Percentiles rank a stretch among this genome's conserved stretches.
Evolutionary conservation across 192 early-diverging fungal species (phyloP).

Genomic region (Umbelopsis sp.): DNA sequence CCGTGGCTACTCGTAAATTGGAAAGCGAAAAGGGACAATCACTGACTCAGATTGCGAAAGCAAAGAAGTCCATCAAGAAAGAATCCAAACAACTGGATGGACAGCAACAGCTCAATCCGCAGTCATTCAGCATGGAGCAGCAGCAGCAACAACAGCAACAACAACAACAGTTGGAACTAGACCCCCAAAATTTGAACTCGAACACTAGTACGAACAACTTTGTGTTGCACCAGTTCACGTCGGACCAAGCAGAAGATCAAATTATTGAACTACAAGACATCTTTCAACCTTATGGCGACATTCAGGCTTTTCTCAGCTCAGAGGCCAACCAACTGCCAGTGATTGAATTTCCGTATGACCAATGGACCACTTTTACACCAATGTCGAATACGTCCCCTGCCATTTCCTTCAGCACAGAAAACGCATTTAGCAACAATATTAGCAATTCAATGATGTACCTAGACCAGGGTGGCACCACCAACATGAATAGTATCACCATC

Average conservation of each 20-base stretch:
- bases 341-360: slow-evolving; percentile 5
- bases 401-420: slow-evolving; percentile 1
- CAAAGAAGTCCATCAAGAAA: slow-evolving; percentile 1
- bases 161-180: background rate
- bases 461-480: background rate
- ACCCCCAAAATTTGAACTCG: background rate
- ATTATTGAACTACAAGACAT: slow-evolving; percentile 38
- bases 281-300: slow-evolving; percentile 30
- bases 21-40: slow-evolving; percentile 42
- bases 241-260: slow-evolving; percentile 42
- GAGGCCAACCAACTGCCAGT: slow-evolving; percentile 4
- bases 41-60: slow-evolving; percentile 1
- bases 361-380: slow-evolving; percentile 2
- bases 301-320: slow-evolving; percentile 31
- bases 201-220: slow-evolving; percentile 32
- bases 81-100: background rate
- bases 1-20: slow-evolving; percentile 57
- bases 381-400: slow-evolving; percentile 8
- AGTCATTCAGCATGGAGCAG: slow-evolving; percentile 3
- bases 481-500: slow-evolving; percentile 8
- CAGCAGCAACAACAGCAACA: slow-evolving; percentile 18
- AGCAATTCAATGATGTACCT: background rate
- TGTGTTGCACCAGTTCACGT: slow-evolving; percentile 44
- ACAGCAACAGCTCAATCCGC: background rate
- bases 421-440: background rate